phyloP scores from a whole-genome alignment of 139 green algal species.

The Tetradesmus obliquus region DNA sequence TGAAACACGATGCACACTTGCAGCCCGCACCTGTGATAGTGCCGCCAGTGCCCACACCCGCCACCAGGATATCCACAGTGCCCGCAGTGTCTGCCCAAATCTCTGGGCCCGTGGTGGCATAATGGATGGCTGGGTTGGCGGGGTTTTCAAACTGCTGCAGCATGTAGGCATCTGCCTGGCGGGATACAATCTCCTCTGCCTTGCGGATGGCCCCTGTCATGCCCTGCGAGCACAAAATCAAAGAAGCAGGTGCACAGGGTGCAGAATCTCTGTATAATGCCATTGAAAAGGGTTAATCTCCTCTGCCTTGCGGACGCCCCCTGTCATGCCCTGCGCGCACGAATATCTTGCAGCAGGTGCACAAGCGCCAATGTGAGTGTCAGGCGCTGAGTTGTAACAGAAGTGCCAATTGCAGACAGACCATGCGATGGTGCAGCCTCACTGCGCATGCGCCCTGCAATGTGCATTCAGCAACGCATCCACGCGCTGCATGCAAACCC shows the following conservation, averaged over 20 bases:
- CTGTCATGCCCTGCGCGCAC: conserved; percentile 77
- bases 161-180: conserved; percentile 82
- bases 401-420: no score
- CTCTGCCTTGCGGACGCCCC: conserved; percentile 91
- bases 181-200: conserved; percentile 86
- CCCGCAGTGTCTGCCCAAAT: conserved; percentile 90
- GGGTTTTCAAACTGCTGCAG: conserved; percentile 99
- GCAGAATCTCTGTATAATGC: not conserved
- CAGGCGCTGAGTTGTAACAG: no score
- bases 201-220: conserved; percentile 93
- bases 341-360: not conserved
- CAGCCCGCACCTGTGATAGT: conserved; percentile 85
- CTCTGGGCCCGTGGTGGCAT: conserved; percentile 89
- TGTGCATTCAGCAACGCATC: no score
- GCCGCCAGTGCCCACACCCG: conserved; percentile 97
- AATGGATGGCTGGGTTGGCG: conserved; percentile 83
- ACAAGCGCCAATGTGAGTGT: no score
- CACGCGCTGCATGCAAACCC: no score
- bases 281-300: conserved; percentile 64
- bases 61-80: conserved; percentile 93
- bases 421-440: no score
- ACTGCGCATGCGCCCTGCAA: no score
- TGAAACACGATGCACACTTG: no score
- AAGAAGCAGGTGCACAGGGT: not conserved
- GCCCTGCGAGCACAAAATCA: conserved; percentile 48